phyloP scores from a whole-genome alignment of 2,329 filamentous ascomycete species.

The Stemphylium vesicarium region DNA sequence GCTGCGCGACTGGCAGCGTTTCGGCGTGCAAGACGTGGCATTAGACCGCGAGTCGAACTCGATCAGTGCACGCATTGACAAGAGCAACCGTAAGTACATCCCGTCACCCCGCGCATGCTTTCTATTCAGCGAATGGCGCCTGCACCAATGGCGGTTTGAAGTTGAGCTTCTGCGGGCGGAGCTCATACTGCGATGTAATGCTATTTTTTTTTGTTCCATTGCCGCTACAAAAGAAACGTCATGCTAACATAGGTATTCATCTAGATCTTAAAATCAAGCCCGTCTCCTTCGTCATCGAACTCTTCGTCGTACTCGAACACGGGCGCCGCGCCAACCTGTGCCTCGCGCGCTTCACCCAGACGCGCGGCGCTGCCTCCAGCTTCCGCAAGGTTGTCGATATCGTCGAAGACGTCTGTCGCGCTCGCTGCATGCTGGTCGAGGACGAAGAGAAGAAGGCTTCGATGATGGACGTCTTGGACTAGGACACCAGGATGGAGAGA shows the following conservation, averaged over 20 bases:
- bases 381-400: conserved; percentile 84
- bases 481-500: conserved; percentile 16
- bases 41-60: conserved; percentile 80
- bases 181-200: conserved; percentile 27
- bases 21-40: conserved; percentile 79
- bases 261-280: conserved; percentile 81
- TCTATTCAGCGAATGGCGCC: conserved; percentile 23
- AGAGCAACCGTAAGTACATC: conserved; percentile 75
- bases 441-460: conserved; percentile 56
- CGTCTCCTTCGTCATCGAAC: conserved; percentile 84
- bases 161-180: conserved; percentile 25
- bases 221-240: not conserved
- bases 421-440: conserved; percentile 70
- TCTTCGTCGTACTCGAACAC: conserved; percentile 89
- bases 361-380: conserved; percentile 87
- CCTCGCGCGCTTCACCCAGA: conserved; percentile 85
- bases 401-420: conserved; percentile 71
- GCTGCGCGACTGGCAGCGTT: conserved; percentile 78
- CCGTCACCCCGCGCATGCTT: conserved; percentile 12
- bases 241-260: conserved; percentile 22
- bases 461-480: conserved; percentile 51
- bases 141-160: conserved; percentile 23
- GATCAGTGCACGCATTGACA: conserved; percentile 78
- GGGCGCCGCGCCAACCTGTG: conserved; percentile 77
- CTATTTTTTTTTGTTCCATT: conserved; percentile 3